Percentiles rank a stretch among this genome's conserved stretches.
Conservation (phyloP, 768 basidiomycete genomes). For the Mycena galopus region DNA sequence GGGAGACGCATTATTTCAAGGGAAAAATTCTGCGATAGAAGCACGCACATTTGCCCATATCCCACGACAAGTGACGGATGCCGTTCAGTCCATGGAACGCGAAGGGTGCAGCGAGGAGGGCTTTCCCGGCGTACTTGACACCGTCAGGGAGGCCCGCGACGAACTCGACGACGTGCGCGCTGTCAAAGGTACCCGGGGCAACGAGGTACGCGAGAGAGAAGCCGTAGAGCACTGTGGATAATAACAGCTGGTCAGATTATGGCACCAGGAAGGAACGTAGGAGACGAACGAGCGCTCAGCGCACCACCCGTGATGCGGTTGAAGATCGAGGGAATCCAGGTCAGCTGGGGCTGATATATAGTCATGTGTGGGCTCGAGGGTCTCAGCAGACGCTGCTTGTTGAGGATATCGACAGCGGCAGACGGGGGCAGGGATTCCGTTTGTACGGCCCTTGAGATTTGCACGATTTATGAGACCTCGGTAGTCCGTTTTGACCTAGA, state of each 20-base stretch:
- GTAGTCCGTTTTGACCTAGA: neutral
- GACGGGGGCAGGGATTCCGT: conserved; percentile 75
- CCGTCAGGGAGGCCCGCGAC: conserved; percentile 80
- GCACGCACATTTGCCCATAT: conserved; percentile 86
- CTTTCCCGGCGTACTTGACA: conserved; percentile 82
- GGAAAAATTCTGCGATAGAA: neutral
- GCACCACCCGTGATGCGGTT: conserved; percentile 89
- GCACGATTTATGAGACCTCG: neutral
- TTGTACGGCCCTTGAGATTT: conserved; percentile 62
- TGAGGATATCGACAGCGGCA: conserved; percentile 74
- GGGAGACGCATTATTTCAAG: conserved; percentile 12
- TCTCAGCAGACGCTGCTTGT: conserved; percentile 89
- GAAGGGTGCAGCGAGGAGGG: conserved; percentile 87
- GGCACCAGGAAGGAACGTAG: neutral
- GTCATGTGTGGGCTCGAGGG: conserved; percentile 96
- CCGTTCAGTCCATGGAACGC: conserved; percentile 94
- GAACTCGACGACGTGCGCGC: conserved; percentile 79
- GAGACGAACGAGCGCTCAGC: conserved; percentile 78
- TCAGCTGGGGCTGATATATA: conserved; percentile 96
- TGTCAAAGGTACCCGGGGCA: conserved; percentile 85
- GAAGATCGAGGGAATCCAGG: conserved; percentile 88
- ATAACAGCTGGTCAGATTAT: neutral
- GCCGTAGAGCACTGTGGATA: conserved; percentile 81
- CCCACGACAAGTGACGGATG: conserved; percentile 91
- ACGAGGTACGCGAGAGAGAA: conserved; percentile 89